A percentile compares a stretch with the other conserved stretches of the same genome.
Conservation (phyloP, 1,284 basidiomycete genomes). For the Stygiomarasmius scandens region DNA sequence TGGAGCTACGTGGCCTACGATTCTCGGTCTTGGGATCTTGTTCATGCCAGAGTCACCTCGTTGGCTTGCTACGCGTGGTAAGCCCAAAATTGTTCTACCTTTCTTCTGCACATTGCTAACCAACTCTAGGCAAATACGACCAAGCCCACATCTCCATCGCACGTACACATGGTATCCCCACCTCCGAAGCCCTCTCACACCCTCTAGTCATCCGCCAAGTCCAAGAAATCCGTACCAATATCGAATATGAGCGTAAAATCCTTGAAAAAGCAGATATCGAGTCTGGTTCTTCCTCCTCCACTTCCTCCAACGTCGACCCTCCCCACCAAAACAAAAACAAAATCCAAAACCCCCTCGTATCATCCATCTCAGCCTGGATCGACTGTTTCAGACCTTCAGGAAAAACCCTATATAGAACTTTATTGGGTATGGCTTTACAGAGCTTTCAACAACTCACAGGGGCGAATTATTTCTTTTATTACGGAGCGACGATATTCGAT, state of each 20-base stretch:
- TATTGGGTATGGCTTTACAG: conserved; percentile 63
- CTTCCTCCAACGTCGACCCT: too few species aligned
- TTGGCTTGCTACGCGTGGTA: conserved; percentile 60
- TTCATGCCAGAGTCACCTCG: conserved; percentile 81
- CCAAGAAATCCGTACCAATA: conserved; percentile 51
- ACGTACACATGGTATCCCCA: conserved; percentile 55
- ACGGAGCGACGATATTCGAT: conserved; percentile 71
- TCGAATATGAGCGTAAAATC: conserved; percentile 35
- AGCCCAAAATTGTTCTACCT: too few species aligned
- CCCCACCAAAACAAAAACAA: too few species aligned
- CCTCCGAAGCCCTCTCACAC: conserved; percentile 39
- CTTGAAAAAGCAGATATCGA: too few species aligned
- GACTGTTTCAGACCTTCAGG: conserved; percentile 15
- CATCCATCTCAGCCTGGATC: too few species aligned
- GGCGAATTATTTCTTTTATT: conserved; percentile 72
- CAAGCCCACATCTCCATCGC: conserved; percentile 58
- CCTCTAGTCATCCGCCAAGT: conserved; percentile 50
- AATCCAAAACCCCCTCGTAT: too few species aligned
- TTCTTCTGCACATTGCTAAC: too few species aligned
- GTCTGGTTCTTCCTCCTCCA: too few species aligned
- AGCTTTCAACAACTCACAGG: conserved; percentile 79
- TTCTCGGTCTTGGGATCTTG: conserved; percentile 69
- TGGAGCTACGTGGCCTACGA: conserved; percentile 68
- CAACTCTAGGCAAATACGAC: conserved; percentile 33
- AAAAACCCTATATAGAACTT: conserved; percentile 15